Evolutionary conservation across 352 stramenopile genomes (phyloP), one percentile per base, ranked within the genome.

Genomic region (Pythium aristosporum): DNA sequence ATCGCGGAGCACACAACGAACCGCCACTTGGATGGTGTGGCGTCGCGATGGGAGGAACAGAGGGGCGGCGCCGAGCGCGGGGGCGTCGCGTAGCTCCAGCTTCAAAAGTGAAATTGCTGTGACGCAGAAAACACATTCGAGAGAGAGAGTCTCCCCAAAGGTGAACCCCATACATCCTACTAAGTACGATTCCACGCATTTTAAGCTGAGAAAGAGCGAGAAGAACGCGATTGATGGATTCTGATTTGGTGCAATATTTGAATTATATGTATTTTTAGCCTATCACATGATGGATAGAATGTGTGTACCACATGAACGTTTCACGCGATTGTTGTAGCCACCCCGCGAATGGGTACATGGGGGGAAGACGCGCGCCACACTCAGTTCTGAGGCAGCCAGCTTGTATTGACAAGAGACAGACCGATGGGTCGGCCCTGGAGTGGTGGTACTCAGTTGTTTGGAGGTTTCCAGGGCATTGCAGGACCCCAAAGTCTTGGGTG

Each of bases 171-270:
- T 46, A 20, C 18, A 20, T 13, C 20, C 44, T 6, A 49, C 20
- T 32, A 51, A 51, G 44, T 51, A 51, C 44, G 44, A 32, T 51
- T 51, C 21, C 23, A 12, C 16, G 44, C 20, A 46, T 46, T 18
- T 46, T 46, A 20, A 6, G 5, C 13, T 21, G 39, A 46, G 39
- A 46, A 25, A 51, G 44, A 51, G n/a, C 30, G 44, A 51, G 44
- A 55, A 55, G 23, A 42, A 42, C 5, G 16, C 12, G 15, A 55
- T 49, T 59, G 18, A 37, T 2, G n/a, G 12, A 7, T 30, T 54
- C n/a, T 15, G 2, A 63, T 63, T 63, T 44, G 56, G 12, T 46
- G 21, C 34, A 63, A 63, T 39, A 59, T 48, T 53, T 52, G 28
- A 52, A 53, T 61, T 16, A 41, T 8, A 18, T 9, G 1, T 21